Evolutionary conservation across 305 asterid genomes (phyloP).

Genomic region (Fraxinus dipetala): DNA sequence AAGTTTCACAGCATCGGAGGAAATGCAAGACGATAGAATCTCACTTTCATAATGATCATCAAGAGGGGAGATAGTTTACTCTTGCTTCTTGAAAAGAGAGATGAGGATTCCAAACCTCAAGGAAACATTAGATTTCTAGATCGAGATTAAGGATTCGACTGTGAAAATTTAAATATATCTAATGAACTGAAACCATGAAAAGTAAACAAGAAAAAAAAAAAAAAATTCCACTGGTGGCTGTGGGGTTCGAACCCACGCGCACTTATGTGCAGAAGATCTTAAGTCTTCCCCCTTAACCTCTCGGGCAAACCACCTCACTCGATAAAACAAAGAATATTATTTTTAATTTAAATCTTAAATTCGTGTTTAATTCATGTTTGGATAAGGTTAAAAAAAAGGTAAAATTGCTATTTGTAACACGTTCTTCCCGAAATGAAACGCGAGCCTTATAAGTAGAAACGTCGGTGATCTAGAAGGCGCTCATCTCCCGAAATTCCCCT

Average conservation of each 20-base stretch:
- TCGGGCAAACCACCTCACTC: slow-evolving; percentile 70
- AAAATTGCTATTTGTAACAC: not conserved
- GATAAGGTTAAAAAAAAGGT: not conserved
- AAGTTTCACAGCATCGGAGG: not conserved
- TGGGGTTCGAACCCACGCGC: slow-evolving; percentile 92
- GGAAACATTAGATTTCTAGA: not conserved
- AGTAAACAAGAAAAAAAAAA: too few relatives aligned
- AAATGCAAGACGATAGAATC: not conserved
- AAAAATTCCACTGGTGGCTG: slow-evolving; percentile 30
- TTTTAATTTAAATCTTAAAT: too few relatives aligned
- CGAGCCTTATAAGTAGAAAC: not conserved
- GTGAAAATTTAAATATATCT: too few relatives aligned
- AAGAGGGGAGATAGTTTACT: not conserved
- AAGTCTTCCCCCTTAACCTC: slow-evolving; percentile 94
- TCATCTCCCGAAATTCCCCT: not conserved
- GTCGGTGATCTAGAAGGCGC: not conserved
- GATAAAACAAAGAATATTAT: too few relatives aligned
- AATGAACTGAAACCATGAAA: too few relatives aligned
- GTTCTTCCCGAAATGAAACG: not conserved
- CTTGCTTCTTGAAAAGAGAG: not conserved
- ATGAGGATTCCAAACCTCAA: too few relatives aligned
- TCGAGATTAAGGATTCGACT: not conserved
- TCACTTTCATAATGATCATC: not conserved
- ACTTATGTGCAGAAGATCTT: slow-evolving; percentile 73
- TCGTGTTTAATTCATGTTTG: not conserved